Base-by-base conservation (phyloP, 2,329 filamentous ascomycete genomes). In the Monosporascus sp. region DNA sequence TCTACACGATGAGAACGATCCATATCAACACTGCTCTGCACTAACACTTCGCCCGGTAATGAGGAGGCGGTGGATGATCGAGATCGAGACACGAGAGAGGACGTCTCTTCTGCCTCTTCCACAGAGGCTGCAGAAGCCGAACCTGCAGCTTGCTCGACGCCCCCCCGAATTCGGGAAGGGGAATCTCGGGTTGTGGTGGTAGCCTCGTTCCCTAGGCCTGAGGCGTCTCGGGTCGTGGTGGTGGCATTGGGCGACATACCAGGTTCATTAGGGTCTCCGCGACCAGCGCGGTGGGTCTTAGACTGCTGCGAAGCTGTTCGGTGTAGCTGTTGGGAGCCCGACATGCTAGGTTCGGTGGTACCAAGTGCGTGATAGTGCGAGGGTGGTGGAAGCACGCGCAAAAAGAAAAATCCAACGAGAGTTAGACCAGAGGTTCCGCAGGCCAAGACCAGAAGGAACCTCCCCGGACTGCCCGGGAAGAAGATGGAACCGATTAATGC, bases 1-100 rank as follows among this genome's bases (percentile, higher is more conserved):
- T 97, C 94, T 90, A 89, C 72, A 79, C 85, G 85, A 73, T 87
- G 87, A 77, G 85, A 87, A 77, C 84, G 83, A 77, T 84, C 78
- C 71, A 84, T 78, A 81, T 87, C 82, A 81, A 87, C 78, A 77
- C 76, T 81, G 72, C 75, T 80, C 73, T 77, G 74, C 62, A 79
- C 71, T 65, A 78, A 72, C 48, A 79, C 70, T 60, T 81, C 76
- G 58, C 75, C 75, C 39, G 74, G 72, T 54, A 77, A 66, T 51
- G 76, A 79, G 38, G 64, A 67, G 49, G 73, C 72, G 52, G 81
- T 79, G 58, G 77, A 73, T 59, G 75, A 77, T 66, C 76, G 82
- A 62, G 88, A 89, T 66, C 76, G 82, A 62, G 88, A 89, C 65
- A 96, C 79, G 64, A 97, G 81, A 57, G 90, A 92, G 48, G 90